Evolutionary conservation across 176 grass and related monocot genomes (phyloP), one percentile per base, ranked within the genome.

Genomic region (Areca catechu): DNA sequence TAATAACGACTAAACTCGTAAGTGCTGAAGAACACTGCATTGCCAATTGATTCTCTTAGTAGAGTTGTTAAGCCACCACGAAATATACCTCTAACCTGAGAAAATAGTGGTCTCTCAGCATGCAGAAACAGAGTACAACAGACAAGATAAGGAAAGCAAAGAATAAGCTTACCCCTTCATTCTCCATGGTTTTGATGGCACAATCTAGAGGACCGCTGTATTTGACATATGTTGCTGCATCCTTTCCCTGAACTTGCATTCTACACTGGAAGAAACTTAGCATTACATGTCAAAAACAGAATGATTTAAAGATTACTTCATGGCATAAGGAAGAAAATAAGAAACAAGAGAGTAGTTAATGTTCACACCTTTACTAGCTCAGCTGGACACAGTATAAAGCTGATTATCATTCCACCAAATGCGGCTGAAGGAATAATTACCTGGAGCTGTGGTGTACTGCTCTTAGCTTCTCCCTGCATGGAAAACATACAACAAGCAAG

Each of bases 241-340:
- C 71, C 76, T 90, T 96, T 56, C 91, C 91, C 84, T 96, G 91
- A 74, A 90, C 91, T 96, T 96, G 86, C 86, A 96, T 96, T 83
- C 91, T 96, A 85, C 91, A 90, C 86, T 96, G 86, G 67, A 96
- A 24, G 84, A 51, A 29, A 80, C 71, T 90, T 63, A 49, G 59
- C 55, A 76, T 89, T 82, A 82, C 61, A 85, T 80, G 62, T 78
- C 59, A 74, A 83, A 58, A 68, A 60, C 19, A 62, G 4, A 59
- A 10, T 43, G 34, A 43, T 43, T 10, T 12, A 12, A 43, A 43
- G 34, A 43, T 43, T 12, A 43, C 9, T 9, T 10, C 34, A 2
- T 9, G 10, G 1, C 10, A 43, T 43, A 43, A 43, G 34, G 10
- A 43, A 43, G 34, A 43, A 43, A 43, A 37, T 2, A 43, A 43